Evolutionary conservation across 2,329 filamentous ascomycete genomes (phyloP).

Genomic region (Tolypocladium paradoxum): DNA sequence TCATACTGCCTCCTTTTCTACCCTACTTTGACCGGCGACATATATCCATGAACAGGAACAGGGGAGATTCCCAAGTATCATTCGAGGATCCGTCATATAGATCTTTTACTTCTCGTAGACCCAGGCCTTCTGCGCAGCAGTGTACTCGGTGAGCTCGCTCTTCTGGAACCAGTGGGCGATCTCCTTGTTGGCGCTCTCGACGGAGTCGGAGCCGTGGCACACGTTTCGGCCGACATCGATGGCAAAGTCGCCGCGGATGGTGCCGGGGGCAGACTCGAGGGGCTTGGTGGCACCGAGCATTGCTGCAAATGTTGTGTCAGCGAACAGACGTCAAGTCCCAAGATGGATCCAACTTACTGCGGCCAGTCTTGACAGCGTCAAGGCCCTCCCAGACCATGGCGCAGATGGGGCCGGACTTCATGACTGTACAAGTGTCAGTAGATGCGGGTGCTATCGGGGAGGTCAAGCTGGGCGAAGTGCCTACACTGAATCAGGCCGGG

Average conservation of each 20-base stretch:
- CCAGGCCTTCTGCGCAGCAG: constrained; percentile 70
- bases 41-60: neutral
- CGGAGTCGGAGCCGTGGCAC: constrained; percentile 97
- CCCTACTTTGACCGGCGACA: neutral
- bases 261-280: constrained; percentile 84
- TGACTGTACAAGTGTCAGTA: constrained; percentile 50
- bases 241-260: constrained; percentile 92
- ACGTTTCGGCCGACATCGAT: constrained; percentile 86
- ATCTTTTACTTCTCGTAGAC: constrained; percentile 63
- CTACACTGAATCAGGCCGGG: constrained; percentile 80
- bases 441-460: neutral
- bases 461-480: constrained; percentile 16
- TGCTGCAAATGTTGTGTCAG: constrained; percentile 30
- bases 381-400: constrained; percentile 99
- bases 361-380: constrained; percentile 98
- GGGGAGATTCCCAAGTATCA: neutral
- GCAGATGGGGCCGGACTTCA: constrained; percentile 91
- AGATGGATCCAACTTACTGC: constrained; percentile 45
- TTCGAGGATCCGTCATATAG: neutral
- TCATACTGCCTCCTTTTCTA: neutral
- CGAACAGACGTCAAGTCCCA: neutral
- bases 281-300: constrained; percentile 99
- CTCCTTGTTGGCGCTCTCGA: constrained; percentile 99
- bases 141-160: constrained; percentile 78
- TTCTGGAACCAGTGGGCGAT: constrained; percentile 97